Conservation (phyloP, 441 rosid species). For the Adansonia grandidieri region DNA sequence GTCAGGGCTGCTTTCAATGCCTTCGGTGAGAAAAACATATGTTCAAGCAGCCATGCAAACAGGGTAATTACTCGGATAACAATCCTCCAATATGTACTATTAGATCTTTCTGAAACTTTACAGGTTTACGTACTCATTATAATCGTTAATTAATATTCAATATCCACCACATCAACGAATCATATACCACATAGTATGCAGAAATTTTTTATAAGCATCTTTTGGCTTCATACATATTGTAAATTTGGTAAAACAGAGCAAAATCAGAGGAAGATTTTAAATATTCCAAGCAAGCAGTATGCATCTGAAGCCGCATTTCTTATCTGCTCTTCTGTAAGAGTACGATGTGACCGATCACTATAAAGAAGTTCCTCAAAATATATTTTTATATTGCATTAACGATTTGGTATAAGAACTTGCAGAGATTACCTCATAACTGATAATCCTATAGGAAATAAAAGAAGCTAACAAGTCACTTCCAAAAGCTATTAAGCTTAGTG, state of each 20-base stretch:
- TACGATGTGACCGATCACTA: constrained; percentile 95
- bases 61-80: neutral
- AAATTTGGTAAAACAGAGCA: too few species aligned
- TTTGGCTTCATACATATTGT: too few species aligned
- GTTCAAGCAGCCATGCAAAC: neutral
- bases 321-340: constrained; percentile 93
- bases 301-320: constrained; percentile 86
- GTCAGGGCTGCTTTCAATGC: neutral
- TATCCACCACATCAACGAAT: neutral
- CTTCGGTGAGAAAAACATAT: neutral
- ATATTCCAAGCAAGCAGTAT: constrained; percentile 79
- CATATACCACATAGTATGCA: neutral
- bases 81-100: neutral
- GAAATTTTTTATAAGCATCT: neutral
- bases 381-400: constrained; percentile 31
- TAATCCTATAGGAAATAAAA: constrained; percentile 14
- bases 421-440: constrained; percentile 18
- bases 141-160: neutral
- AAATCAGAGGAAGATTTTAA: constrained; percentile 43
- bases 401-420: constrained; percentile 22
- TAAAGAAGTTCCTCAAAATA: constrained; percentile 86
- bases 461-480: constrained; percentile 8
- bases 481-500: neutral
- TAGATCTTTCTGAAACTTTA: neutral
- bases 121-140: neutral